A percentile compares a stretch with the other conserved stretches of the same genome.
These are phyloP conservation scores for Phialophora verrucosa DNA, from an alignment of 2,329 filamentous ascomycete genomes.

Conservation along the genomic window DNA sequence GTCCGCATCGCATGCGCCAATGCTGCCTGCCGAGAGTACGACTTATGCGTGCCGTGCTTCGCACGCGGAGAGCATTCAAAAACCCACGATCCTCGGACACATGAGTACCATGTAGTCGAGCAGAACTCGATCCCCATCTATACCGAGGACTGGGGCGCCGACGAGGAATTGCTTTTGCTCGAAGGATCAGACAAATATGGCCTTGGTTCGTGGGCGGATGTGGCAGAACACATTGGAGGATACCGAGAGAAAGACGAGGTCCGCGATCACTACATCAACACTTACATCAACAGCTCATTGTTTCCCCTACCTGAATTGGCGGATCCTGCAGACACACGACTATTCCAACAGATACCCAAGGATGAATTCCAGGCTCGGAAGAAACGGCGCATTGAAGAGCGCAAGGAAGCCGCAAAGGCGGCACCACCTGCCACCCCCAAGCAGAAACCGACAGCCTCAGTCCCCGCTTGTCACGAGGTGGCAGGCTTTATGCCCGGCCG, in stretches of 20 bases:
- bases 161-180: slow-evolving; percentile 90
- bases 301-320: slow-evolving; percentile 90
- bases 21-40: slow-evolving; percentile 84
- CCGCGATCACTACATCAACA: slow-evolving; percentile 87
- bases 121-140: slow-evolving; percentile 99
- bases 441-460: slow-evolving; percentile 93
- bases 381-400: slow-evolving; percentile 89
- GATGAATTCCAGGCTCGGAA: slow-evolving; percentile 93
- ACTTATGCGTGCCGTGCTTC: slow-evolving; percentile 96
- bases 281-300: slow-evolving; percentile 79
- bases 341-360: slow-evolving; percentile 80
- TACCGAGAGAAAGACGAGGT: slow-evolving; percentile 95
- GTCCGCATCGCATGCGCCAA: slow-evolving; percentile 94
- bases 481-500: slow-evolving; percentile 98
- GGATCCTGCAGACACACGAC: slow-evolving; percentile 77
- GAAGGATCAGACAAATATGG: slow-evolving; percentile 97
- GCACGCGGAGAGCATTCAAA: slow-evolving; percentile 78
- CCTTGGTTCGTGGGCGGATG: slow-evolving; percentile 95
- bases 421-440: slow-evolving; percentile 84
- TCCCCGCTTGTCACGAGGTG: slow-evolving; percentile 95
- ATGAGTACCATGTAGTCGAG: slow-evolving; percentile 92
- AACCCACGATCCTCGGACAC: slow-evolving; percentile 82
- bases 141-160: slow-evolving; percentile 91
- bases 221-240: slow-evolving; percentile 96
- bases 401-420: slow-evolving; percentile 84